phyloP scores from a whole-genome alignment of 768 basidiomycete species.

The Phanerochaete sordida region DNA sequence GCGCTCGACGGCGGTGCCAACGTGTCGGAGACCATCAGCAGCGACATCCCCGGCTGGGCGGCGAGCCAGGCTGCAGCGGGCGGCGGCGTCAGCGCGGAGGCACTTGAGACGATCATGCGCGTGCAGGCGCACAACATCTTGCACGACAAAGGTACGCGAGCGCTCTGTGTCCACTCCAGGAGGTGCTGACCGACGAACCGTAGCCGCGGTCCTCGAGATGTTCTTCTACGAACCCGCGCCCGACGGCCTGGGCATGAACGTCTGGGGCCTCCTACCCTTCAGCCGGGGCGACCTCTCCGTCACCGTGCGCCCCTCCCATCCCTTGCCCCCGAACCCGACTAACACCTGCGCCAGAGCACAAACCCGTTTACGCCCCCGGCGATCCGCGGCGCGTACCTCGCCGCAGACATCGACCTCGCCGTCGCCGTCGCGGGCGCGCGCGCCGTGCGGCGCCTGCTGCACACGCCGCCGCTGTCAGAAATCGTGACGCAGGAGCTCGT shows the following conservation, averaged over 20 bases:
- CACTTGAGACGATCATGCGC: constrained; percentile 39
- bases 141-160: constrained; percentile 36
- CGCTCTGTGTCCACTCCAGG: background rate
- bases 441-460: constrained; percentile 39
- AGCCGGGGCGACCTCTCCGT: constrained; percentile 49
- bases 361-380: constrained; percentile 46
- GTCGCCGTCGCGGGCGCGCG: constrained; percentile 48
- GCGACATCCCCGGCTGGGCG: background rate
- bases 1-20: constrained; percentile 16
- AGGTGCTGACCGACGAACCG: constrained; percentile 22
- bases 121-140: constrained; percentile 46
- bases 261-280: constrained; percentile 56
- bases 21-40: too few species aligned
- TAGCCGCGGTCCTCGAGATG: background rate
- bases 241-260: constrained; percentile 37
- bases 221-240: constrained; percentile 13
- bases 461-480: constrained; percentile 36
- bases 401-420: constrained; percentile 43
- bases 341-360: constrained; percentile 29
- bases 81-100: constrained; percentile 12
- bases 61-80: constrained; percentile 4
- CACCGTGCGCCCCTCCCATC: constrained; percentile 27
- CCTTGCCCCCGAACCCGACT: background rate
- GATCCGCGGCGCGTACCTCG: constrained; percentile 50
- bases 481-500: constrained; percentile 40